Percentiles rank a stretch among this genome's conserved stretches.
Evolutionary conservation across 2,329 filamentous ascomycete genomes (phyloP).

Genomic region (Lasiodiplodia sp.): DNA sequence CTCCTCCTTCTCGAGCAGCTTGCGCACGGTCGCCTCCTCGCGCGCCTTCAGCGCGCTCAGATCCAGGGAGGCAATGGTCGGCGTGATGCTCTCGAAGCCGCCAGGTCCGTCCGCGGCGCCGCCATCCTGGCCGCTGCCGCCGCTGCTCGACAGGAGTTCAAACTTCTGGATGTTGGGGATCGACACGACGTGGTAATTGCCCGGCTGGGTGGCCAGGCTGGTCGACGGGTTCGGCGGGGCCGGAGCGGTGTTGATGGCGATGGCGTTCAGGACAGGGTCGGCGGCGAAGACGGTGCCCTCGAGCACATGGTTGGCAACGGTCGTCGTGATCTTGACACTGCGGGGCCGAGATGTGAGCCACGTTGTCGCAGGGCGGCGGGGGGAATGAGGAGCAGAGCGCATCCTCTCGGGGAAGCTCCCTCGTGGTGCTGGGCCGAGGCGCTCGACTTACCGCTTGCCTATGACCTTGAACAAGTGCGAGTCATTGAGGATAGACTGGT

Average conservation of each 20-base stretch:
- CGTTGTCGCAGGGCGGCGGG: conserved; percentile 15
- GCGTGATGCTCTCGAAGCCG: conserved; percentile 54
- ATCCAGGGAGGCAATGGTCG: conserved; percentile 61
- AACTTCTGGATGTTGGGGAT: conserved; percentile 66
- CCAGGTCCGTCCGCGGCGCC: conserved; percentile 35
- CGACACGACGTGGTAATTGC: conserved; percentile 68
- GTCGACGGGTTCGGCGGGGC: conserved; percentile 53
- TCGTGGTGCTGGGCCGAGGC: conserved; percentile 2
- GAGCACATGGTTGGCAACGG: conserved; percentile 52
- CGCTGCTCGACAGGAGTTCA: conserved; percentile 56
- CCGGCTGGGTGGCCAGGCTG: conserved; percentile 49
- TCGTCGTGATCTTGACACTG: conserved; percentile 63
- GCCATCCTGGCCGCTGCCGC: conserved; percentile 34
- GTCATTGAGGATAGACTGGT: conserved; percentile 31
- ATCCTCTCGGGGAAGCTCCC: neutral
- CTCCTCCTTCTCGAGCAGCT: conserved; percentile 65
- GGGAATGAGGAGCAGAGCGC: neutral
- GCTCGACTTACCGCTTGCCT: conserved; percentile 63
- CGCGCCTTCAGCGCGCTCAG: conserved; percentile 61
- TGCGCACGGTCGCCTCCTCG: conserved; percentile 62
- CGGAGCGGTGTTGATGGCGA: conserved; percentile 65
- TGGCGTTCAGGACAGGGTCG: conserved; percentile 65
- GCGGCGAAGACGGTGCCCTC: conserved; percentile 70
- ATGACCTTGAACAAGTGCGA: conserved; percentile 63
- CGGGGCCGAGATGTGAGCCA: conserved; percentile 11